Evolutionary conservation across 306 rosid genomes (phyloP).

Genomic region (Phaseolus lunatus): DNA sequence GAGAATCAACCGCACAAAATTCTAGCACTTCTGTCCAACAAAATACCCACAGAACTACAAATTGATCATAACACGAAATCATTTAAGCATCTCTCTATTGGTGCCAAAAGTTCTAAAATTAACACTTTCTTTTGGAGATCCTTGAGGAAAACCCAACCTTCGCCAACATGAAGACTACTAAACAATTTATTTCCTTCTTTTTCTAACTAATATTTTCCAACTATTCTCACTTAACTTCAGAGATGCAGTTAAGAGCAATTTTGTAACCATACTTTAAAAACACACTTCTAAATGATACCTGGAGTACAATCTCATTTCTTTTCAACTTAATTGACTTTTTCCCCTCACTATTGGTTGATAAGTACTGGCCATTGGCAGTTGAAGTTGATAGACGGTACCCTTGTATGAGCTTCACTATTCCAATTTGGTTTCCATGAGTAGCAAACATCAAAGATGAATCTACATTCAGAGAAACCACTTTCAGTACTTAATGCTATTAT

Average conservation of each 20-base stretch:
- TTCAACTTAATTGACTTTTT: constrained; percentile 85
- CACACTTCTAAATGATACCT: constrained; percentile 60
- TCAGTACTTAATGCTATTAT: constrained; percentile 50
- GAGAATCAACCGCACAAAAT: background rate
- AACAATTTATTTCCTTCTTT: constrained; percentile 18
- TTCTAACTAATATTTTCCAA: constrained; percentile 11
- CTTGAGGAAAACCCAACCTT: constrained; percentile 3
- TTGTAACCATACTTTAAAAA: constrained; percentile 8
- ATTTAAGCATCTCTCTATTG: background rate
- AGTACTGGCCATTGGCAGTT: constrained; percentile 66
- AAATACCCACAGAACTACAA: background rate
- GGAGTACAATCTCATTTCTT: constrained; percentile 84
- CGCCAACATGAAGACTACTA: background rate
- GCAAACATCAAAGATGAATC: constrained; percentile 94
- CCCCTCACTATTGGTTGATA: constrained; percentile 82
- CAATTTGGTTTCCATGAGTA: constrained; percentile 91
- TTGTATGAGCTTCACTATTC: constrained; percentile 84
- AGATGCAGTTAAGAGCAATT: background rate
- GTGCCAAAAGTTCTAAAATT: background rate
- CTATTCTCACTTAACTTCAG: background rate
- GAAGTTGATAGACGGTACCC: constrained; percentile 82
- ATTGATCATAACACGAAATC: background rate
- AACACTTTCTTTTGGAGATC: background rate
- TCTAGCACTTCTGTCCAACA: background rate
- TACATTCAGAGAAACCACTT: constrained; percentile 53